Evolutionary conservation across 139 green algal genomes (phyloP), one percentile per base, ranked within the genome.

Genomic region (Marvania coccoides): DNA sequence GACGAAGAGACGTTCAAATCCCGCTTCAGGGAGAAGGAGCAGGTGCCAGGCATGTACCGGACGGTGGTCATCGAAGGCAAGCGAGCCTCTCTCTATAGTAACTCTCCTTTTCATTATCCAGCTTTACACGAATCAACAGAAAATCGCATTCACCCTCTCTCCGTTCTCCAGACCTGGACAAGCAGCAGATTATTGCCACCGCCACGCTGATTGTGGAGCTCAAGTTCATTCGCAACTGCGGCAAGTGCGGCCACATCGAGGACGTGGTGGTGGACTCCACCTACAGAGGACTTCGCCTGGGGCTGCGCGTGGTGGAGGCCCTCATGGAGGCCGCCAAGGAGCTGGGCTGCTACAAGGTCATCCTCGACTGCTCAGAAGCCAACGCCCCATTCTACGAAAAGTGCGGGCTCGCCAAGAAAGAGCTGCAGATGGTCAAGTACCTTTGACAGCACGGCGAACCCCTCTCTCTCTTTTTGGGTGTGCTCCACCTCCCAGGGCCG

Each of bases 381-480:
- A 97, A 97, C 48, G 75, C 80, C 9, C 6, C 65, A 0, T 98
- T 98, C 69, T 98, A 98, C 58, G 83, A 87, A 19, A 97, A 96
- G 66, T 92, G 81, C 51, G 92, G 92, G 3, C 81, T 96, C 5
- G 69, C 5, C 1, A 47, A 54, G 10, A 98, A 98, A 65, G 92
- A 95, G 53, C 76, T 96, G 30, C 92, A 98, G 75, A 96, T 97
- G 91, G 91, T 91, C 23, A 61, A 67, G 45, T 87, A 83, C 61
- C 74, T 84, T 13, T 72, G 65, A 66, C 5, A 28, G 36, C 13
- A 47, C 10, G 53, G 23, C 10, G 37, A 37, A n/a, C n/a, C n/a
- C n/a, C n/a, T n/a, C n/a, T n/a, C n/a, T n/a, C n/a, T n/a, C n/a
- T n/a, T n/a, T n/a, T 57, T 24, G 47, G 13, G n/a, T 8, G 5